Base-by-base conservation (phyloP, 805 yeast genomes). In the Wickerhamomyces canadensis region DNA sequence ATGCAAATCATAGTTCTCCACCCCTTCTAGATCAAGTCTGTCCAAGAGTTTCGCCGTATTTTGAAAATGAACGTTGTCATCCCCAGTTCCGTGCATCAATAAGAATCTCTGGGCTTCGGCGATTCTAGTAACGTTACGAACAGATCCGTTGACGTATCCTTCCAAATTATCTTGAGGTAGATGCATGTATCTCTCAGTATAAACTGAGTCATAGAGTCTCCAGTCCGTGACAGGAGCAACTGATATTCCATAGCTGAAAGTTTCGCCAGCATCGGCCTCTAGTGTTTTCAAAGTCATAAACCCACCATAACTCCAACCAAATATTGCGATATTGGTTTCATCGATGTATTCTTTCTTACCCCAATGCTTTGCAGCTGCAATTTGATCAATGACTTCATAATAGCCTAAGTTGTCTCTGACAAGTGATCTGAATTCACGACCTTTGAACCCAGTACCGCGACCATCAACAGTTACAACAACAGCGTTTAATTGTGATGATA, bases 271-370 rank as follows among this genome's bases (percentile, higher is more conserved):
- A 60, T 93, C 98, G 17, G 70, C 68, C 60, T 93, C 98, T 33
- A 93, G 64, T 0, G 95, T 83, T 61, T 89, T 93, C 49, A 93
- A 70, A 0, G 98, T 88, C 70, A 87, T 73, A 56, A 77, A 93
- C 0, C 98, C 98, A 33, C 98, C 98, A 57, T 91, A 93, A 17
- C 95, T 84, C 98, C 98, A 93, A 8, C 98, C 98, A 91, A 97
- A 93, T 38, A 91, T 76, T 0, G 95, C 94, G 11, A 86, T 78
- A 42, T 76, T 72, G 4, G 70, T 64, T 18, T 65, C 59, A 55
- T 89, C 84, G 29, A 93, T 82, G 52, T 81, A 91, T 2, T 67
- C 41, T 48, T 72, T 74, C 4, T 61, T 33, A 3, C 76, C 69
- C 83, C 93, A 91, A 1, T 68, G 45, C 45, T 76, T 75, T 3